These are phyloP conservation scores for Trichosporon sp. DNA, from an alignment of 1,284 basidiomycete species.

Conservation along the genomic window DNA sequence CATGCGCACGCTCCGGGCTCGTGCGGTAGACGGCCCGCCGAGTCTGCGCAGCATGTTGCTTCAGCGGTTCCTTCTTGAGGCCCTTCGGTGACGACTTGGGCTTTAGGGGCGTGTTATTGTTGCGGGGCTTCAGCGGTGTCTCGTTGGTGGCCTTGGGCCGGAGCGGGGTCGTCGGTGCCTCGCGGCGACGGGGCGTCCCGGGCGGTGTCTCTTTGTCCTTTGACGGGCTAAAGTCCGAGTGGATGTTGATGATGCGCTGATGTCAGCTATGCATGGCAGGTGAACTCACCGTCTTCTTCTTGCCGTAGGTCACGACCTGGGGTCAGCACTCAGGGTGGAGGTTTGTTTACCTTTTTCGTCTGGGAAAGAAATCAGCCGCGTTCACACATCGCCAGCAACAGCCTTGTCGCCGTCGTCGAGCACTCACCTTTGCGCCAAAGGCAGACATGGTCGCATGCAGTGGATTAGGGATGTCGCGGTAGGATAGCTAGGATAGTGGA, in stretches of 20 bases:
- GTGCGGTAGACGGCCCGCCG: not conserved
- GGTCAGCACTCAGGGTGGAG: conserved; percentile 4
- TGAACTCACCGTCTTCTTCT: conserved; percentile 34
- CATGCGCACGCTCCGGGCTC: not conserved
- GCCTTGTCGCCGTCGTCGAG: no score
- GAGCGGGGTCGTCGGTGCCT: not conserved
- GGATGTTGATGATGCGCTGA: conserved; percentile 40
- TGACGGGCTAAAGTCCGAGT: conserved; percentile 26
- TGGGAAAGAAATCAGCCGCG: conserved; percentile 37
- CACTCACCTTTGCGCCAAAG: conserved; percentile 34
- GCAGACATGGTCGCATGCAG: conserved; percentile 24
- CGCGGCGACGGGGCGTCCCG: not conserved
- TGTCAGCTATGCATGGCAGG: not conserved
- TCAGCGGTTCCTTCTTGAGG: not conserved
- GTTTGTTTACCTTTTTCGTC: conserved; percentile 39
- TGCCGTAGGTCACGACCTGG: conserved; percentile 47
- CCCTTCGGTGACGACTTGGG: not conserved
- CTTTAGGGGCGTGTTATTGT: not conserved
- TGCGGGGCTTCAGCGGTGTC: not conserved
- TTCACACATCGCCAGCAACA: not conserved
- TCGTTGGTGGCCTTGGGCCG: not conserved
- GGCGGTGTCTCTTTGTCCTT: not conserved
- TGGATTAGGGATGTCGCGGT: not conserved
- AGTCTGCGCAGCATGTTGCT: not conserved
- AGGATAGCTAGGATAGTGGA: not conserved